A percentile compares a stretch with the other conserved stretches of the same genome.
Conservation (phyloP, 2,329 filamentous ascomycete species). For the Epichloe amarillans region DNA sequence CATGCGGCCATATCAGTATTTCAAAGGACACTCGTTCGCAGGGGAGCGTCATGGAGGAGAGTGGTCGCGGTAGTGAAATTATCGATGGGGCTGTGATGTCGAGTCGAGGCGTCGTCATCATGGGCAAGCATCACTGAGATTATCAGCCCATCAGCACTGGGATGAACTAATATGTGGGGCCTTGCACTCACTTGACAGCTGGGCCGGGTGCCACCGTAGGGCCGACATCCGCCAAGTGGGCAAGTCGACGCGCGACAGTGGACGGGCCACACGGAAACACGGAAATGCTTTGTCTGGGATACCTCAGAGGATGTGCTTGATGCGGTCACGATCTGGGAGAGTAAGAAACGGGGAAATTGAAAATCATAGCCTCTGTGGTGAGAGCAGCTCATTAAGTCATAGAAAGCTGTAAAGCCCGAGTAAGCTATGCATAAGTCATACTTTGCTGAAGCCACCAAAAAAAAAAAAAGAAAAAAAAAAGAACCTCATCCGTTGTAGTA, state of each 20-base stretch:
- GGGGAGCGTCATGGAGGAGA: neutral
- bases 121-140: neutral
- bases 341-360: neutral
- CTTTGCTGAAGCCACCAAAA: neutral
- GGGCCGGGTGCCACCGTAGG: neutral
- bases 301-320: no score
- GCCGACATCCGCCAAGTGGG: neutral
- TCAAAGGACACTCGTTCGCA: neutral
- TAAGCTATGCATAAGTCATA: neutral
- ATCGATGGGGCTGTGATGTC: neutral
- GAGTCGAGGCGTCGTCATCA: neutral
- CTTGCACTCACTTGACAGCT: neutral
- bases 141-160: neutral
- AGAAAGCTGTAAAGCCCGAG: neutral
- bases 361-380: neutral
- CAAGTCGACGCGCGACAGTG: neutral
- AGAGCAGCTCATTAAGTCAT: neutral
- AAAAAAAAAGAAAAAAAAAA: no score
- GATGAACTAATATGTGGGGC: neutral
- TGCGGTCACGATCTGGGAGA: neutral
- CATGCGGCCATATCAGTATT: neutral
- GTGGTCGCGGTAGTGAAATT: neutral
- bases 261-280: no score
- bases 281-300: no score
- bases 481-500: neutral